Base-by-base conservation (phyloP, 2,329 filamentous ascomycete genomes). In the Penicillium carneum region DNA sequence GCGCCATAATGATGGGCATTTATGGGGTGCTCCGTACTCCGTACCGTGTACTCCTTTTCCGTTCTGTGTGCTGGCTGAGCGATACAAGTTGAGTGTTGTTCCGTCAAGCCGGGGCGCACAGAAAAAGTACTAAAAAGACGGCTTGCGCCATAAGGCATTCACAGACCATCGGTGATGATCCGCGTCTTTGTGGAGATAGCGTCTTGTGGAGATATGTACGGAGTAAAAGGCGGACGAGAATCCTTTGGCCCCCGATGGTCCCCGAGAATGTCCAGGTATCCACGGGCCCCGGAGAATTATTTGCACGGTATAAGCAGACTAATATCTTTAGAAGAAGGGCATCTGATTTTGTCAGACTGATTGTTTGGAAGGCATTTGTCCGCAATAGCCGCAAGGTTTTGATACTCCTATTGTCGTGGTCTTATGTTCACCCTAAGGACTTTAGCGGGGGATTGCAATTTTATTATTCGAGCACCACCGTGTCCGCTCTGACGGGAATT, bases 221-320 rank as follows among this genome's bases (percentile, higher is more conserved):
- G 33, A 49, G 46, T 5, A 36, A 49, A 16, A 5, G 6, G 18
- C 2, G 18, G n/a, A n/a, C n/a, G 16, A 34, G 12, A 23, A 47
- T 48, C 31, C 20, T 47, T 36, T 55, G 52, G 52, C 31, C 52
- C 52, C 20, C 51, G 7, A 55, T 12, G 11, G 23, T 38, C n/a
- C 18, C 52, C 52, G 52, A 38, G 3, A 4, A 29, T 43, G 18
- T 31, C 45, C 11, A 18, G 5, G 29, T 11, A 18, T 18, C 29
- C 16, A 29, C 10, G 9, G 16, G 11, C 10, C 18, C 18, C 5
- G 18, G 20, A 1, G 18, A 23, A 23, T 53, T 23, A 18, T 29
- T 11, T n/a, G 31, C 18, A 38, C 1, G 16, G 14, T n/a, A 11
- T 29, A 8, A 23, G 14, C 18, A 50, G 26, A 34, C 4, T 16